A percentile compares a stretch with the other conserved stretches of the same genome.
Evolutionary conservation across 2,329 filamentous ascomycete species (phyloP).

Genomic region (Trichoderma lentiforme): DNA sequence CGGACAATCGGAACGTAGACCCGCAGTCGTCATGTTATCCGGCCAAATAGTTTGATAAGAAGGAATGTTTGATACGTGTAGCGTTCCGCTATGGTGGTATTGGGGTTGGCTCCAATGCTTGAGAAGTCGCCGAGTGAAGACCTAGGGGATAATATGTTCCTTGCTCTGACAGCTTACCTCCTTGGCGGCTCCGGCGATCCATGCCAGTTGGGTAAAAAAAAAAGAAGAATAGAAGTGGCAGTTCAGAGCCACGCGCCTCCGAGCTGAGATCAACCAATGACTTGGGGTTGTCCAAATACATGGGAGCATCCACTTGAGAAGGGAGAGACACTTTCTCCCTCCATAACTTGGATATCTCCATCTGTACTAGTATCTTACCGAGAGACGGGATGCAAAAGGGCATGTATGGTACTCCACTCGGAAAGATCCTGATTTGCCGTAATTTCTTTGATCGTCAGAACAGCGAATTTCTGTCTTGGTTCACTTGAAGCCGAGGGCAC

Average conservation of each 20-base stretch:
- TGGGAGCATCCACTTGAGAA: neutral
- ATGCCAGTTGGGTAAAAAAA: constrained; percentile 16
- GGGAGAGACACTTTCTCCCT: neutral
- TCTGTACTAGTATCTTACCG: neutral
- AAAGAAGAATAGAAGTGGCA: neutral
- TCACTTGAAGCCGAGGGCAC: neutral
- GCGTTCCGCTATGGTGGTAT: neutral
- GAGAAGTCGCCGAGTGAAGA: neutral
- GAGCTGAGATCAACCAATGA: neutral
- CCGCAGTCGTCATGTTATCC: neutral
- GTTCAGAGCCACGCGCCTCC: neutral
- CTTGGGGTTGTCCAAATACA: neutral
- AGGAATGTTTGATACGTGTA: constrained; percentile 21
- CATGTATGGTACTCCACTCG: neutral
- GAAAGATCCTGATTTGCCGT: neutral
- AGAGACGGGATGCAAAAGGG: neutral
- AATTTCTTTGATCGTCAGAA: neutral
- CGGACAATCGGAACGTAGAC: constrained; percentile 3
- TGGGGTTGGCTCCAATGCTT: neutral
- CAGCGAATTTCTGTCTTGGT: neutral
- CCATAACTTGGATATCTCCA: neutral
- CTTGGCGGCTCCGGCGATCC: constrained; percentile 16
- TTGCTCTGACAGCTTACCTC: neutral
- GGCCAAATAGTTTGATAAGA: neutral
- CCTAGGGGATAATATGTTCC: neutral